Conservation (phyloP, 257 asterid species). For the Fraxinus cuspidata region DNA sequence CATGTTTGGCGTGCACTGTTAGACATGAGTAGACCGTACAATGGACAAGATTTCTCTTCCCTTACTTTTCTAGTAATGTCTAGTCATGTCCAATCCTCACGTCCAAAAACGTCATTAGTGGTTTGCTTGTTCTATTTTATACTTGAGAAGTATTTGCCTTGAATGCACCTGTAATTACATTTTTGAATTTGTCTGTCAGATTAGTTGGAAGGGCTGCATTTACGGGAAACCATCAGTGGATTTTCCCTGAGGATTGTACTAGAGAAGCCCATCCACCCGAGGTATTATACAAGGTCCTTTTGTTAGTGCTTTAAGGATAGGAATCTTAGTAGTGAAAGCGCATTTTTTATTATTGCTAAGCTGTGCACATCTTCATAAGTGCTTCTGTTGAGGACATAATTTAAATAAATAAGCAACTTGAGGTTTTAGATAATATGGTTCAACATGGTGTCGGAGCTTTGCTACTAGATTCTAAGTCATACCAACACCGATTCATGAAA, state of each 20-base stretch:
- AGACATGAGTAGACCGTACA: not conserved
- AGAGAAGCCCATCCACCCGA: conserved; percentile 52
- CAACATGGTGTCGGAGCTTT: not conserved
- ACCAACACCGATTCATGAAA: not conserved
- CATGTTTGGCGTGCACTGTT: not conserved
- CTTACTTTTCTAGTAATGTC: not conserved
- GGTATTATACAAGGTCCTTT: conserved; percentile 36
- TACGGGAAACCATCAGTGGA: conserved; percentile 68
- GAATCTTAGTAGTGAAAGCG: not conserved
- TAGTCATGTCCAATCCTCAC: not conserved
- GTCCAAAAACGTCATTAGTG: not conserved
- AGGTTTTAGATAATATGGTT: not conserved
- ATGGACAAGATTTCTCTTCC: not conserved
- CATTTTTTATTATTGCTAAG: not conserved
- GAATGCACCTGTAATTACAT: not conserved
- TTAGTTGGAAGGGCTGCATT: conserved; percentile 70
- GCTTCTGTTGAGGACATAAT: not conserved
- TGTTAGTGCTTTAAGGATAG: not conserved
- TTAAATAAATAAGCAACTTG: not conserved
- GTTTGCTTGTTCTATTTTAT: not conserved
- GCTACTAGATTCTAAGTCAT: not conserved
- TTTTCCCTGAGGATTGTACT: conserved; percentile 42
- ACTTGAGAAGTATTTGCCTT: not conserved
- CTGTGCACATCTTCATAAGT: not conserved
- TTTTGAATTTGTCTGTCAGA: conserved; percentile 37